Evolutionary conservation across 2,329 filamentous ascomycete genomes (phyloP).

Genomic region (Fusarium azukiicola): DNA sequence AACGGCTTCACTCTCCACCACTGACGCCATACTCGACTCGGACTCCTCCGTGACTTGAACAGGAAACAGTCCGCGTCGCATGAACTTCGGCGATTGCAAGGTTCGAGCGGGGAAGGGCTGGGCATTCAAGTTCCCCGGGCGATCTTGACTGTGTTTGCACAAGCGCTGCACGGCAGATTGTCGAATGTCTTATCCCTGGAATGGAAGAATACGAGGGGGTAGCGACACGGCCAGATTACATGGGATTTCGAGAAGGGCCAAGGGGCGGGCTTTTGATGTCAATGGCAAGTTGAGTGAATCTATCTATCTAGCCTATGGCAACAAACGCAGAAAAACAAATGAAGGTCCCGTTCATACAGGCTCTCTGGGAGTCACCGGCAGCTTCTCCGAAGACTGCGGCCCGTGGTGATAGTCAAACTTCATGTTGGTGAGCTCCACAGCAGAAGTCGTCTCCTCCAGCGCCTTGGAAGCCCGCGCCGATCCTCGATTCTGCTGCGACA

Average conservation of each 20-base stretch:
- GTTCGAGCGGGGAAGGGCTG: conserved; percentile 11
- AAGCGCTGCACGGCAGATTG: not conserved
- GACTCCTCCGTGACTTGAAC: not conserved
- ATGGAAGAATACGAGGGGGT: conserved; percentile 1
- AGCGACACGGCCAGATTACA: not conserved
- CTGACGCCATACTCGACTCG: not conserved
- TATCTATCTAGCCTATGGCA: conserved; percentile 10
- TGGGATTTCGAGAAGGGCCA: not conserved
- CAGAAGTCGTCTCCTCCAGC: conserved; percentile 2
- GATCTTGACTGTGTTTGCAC: conserved; percentile 13
- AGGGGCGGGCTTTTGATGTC: not conserved
- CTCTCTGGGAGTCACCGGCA: conserved; percentile 16
- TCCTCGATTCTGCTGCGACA: not conserved
- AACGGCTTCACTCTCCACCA: conserved; percentile 10
- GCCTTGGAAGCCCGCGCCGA: not conserved
- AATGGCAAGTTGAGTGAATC: not conserved
- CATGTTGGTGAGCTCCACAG: conserved; percentile 30
- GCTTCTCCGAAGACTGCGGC: conserved; percentile 20
- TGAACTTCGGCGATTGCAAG: conserved; percentile 5
- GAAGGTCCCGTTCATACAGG: conserved; percentile 19
- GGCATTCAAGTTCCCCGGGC: conserved; percentile 11
- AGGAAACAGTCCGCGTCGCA: conserved; percentile 10
- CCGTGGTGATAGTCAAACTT: not conserved
- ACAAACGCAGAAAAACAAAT: not conserved
- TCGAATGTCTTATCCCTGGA: not conserved